A percentile compares a stretch with the other conserved stretches of the same genome.
Conservation (phyloP, 2,329 filamentous ascomycete genomes). For the Parastagonospora avenae region DNA sequence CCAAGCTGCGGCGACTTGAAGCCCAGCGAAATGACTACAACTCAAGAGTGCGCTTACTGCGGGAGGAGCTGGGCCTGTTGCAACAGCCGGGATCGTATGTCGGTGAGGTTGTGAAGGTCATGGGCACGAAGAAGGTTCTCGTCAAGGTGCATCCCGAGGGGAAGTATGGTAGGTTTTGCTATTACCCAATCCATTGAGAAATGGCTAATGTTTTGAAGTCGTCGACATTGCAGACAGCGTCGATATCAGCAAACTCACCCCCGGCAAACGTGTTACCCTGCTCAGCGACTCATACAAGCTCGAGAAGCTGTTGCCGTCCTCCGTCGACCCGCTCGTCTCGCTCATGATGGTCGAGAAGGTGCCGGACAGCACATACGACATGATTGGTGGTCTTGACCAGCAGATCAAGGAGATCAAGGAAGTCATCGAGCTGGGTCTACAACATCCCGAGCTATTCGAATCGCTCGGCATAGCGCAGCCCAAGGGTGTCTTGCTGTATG, state of each 20-base stretch:
- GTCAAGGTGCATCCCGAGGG: slow-evolving; percentile 99
- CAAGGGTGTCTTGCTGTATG: slow-evolving; percentile 95
- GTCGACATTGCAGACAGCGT: slow-evolving; percentile 95
- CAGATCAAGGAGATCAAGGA: slow-evolving; percentile 99
- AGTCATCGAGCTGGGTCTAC: slow-evolving; percentile 96
- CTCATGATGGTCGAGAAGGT: slow-evolving; percentile 99
- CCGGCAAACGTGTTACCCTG: slow-evolving; percentile 95
- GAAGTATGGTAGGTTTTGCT: slow-evolving; percentile 82
- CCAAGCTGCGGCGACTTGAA: slow-evolving; percentile 90
- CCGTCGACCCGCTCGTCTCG: slow-evolving; percentile 95
- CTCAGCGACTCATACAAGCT: slow-evolving; percentile 98
- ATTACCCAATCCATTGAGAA: background rate
- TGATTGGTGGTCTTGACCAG: slow-evolving; percentile 98
- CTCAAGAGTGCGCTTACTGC: slow-evolving; percentile 89
- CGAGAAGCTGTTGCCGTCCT: slow-evolving; percentile 97
- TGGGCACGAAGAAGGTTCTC: slow-evolving; percentile 98
- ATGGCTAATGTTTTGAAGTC: slow-evolving; percentile 60
- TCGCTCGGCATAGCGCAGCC: slow-evolving; percentile 98
- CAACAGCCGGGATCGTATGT: slow-evolving; percentile 99
- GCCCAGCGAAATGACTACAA: slow-evolving; percentile 99
- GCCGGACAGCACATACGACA: slow-evolving; percentile 99
- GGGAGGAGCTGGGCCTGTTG: slow-evolving; percentile 92
- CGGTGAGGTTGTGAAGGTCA: slow-evolving; percentile 99
- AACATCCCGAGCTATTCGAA: slow-evolving; percentile 98
- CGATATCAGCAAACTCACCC: slow-evolving; percentile 92